These are phyloP conservation scores for Linum lewisii DNA, from an alignment of 345 rosid species.

Conservation along the genomic window DNA sequence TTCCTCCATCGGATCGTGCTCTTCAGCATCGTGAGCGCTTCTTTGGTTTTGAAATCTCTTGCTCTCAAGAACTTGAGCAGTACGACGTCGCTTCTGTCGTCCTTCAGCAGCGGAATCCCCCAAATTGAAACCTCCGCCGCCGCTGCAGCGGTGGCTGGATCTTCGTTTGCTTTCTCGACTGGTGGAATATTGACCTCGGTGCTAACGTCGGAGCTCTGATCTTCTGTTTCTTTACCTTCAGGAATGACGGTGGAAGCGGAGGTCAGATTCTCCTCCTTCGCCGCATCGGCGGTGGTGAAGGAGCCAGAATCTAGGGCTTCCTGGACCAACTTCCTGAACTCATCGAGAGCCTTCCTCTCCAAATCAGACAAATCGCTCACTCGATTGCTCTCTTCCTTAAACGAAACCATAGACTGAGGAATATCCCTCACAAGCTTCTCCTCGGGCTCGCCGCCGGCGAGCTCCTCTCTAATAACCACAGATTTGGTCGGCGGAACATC, in stretches of 20 bases:
- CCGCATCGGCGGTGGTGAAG: conserved; percentile 11
- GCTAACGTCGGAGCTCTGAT: no score
- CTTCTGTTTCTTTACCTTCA: conserved; percentile 12
- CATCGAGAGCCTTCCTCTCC: conserved; percentile 51
- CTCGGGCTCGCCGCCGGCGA: conserved; percentile 12
- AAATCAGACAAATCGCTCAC: conserved; percentile 45
- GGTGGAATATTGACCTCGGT: no score
- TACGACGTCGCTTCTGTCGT: conserved; percentile 25
- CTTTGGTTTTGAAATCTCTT: conserved; percentile 20
- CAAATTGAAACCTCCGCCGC: conserved; percentile 3
- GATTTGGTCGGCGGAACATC: background rate
- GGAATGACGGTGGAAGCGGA: conserved; percentile 9
- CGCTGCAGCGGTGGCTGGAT: conserved; percentile 1
- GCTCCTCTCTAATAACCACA: conserved; percentile 2
- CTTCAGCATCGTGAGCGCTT: conserved; percentile 23
- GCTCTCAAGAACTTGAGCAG: conserved; percentile 23
- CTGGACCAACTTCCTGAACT: conserved; percentile 46
- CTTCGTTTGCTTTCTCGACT: conserved; percentile 30
- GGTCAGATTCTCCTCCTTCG: conserved; percentile 6
- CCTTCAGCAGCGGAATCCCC: conserved; percentile 11
- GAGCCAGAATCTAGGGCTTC: conserved; percentile 44
- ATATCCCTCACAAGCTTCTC: conserved; percentile 23
- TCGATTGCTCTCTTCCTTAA: conserved; percentile 62
- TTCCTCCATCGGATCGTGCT: conserved; percentile 25
- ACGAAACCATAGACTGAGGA: conserved; percentile 32